Base-by-base conservation (phyloP, 768 basidiomycete species). In the Suillus tomentosus region DNA sequence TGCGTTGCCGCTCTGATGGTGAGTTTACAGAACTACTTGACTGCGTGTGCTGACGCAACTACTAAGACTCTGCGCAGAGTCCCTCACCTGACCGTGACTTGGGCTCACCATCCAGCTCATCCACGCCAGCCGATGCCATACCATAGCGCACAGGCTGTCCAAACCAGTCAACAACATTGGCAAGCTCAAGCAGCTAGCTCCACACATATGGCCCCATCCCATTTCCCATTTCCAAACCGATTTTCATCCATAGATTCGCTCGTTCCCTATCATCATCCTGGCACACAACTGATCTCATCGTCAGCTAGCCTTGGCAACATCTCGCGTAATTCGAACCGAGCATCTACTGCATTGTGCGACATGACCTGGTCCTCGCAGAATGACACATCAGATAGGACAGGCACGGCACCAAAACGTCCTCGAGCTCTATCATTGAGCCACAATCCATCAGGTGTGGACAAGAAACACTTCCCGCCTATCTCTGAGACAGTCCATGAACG, bases 1-100 rank as follows among this genome's bases (percentile, higher is more conserved):
- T 90, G 88, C 64, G 82, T 92, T 48, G 84, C 79, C 65, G 92
- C 92, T 27, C 79, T 91, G 55, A 84, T 85, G 83, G 92, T 91
- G 72, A 62, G 79, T 73, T 19, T 56, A n/a, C 19, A 37, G 11
- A 53, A 5, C n/a, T n/a, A 27, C 51, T 54, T 55, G 22, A 62
- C 67, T 43, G 69, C 60, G 10, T 36, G 27, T 43, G 6, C 40
- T 57, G 43, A 57, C 43, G 43, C 24, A 11, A 50, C 58, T 62
- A 8, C 36, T 62, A 94, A n/a, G 92, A 85, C 89, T 5, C 80
- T 94, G 67, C 85, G 88, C 63, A 80, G 82, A 64, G 79, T 92
- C 19, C 87, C 91, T 50, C 87, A 91, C 72, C 73, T 94, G 13
- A 87, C 84, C 2, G 87, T 91, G 8, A 90, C 90, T 27, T 93